Evolutionary conservation across 176 grass and related monocot species (phyloP).

Genomic region (Otatea glauca): DNA sequence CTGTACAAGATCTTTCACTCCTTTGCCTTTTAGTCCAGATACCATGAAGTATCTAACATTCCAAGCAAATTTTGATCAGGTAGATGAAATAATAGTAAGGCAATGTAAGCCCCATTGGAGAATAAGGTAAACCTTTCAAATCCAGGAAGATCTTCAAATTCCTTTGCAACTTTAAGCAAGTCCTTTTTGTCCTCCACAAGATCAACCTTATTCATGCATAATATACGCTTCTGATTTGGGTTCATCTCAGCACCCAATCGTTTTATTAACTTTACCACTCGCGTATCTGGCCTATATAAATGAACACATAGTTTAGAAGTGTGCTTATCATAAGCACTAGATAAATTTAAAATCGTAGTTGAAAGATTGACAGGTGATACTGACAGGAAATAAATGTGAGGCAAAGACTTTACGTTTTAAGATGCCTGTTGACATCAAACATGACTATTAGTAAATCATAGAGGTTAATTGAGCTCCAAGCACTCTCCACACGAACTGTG

Average conservation of each 20-base stretch:
- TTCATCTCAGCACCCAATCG: conserved; percentile 67
- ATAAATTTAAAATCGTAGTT: conserved; percentile 17
- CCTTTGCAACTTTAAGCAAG: conserved; percentile 84
- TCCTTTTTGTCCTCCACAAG: conserved; percentile 84
- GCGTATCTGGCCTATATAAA: conserved; percentile 71
- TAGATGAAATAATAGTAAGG: conserved; percentile 32
- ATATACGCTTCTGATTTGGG: conserved; percentile 81
- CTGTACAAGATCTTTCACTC: conserved; percentile 89
- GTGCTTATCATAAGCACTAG: neutral
- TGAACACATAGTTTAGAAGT: conserved; percentile 37
- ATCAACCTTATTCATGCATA: conserved; percentile 99
- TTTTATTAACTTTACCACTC: conserved; percentile 89
- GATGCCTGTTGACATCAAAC: conserved; percentile 90
- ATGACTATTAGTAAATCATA: conserved; percentile 94
- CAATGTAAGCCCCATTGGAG: conserved; percentile 8
- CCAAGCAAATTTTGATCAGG: conserved; percentile 26
- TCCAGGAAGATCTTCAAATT: conserved; percentile 95
- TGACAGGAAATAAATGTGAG: conserved; percentile 20
- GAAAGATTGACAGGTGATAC: neutral
- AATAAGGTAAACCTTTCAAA: conserved; percentile 67
- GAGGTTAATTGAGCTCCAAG: conserved; percentile 86
- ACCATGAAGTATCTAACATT: conserved; percentile 92
- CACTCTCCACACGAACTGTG: conserved; percentile 88
- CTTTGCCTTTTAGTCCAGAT: conserved; percentile 89
- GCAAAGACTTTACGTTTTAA: conserved; percentile 65